These are phyloP conservation scores for Candida ascalaphidarum DNA, from an alignment of 805 yeast genomes.

Conservation along the genomic window DNA sequence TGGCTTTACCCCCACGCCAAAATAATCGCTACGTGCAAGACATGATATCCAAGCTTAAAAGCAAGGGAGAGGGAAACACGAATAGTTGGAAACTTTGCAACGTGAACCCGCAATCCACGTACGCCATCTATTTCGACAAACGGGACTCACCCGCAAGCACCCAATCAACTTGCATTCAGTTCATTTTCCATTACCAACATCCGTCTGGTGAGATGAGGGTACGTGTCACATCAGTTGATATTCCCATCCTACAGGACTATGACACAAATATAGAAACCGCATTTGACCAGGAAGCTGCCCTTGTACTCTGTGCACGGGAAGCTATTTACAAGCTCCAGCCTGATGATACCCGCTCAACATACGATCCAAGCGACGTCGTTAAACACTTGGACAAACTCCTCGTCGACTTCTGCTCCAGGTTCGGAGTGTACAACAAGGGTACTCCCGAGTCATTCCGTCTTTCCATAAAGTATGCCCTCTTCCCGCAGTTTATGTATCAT, in stretches of 20 bases:
- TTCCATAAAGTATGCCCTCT: slow-evolving; percentile 39
- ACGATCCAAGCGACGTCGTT: slow-evolving; percentile 24
- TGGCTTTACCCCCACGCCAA: slow-evolving; percentile 27
- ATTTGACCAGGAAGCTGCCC: slow-evolving; percentile 66
- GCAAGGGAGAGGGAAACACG: slow-evolving; percentile 43
- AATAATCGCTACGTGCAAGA: slow-evolving; percentile 13
- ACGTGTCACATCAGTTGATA: slow-evolving; percentile 51
- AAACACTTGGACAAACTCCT: slow-evolving; percentile 42
- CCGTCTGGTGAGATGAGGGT: slow-evolving; percentile 48
- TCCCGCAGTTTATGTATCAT: slow-evolving; percentile 63
- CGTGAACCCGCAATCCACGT: slow-evolving; percentile 49
- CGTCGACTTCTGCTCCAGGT: slow-evolving; percentile 38
- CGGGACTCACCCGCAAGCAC: slow-evolving; percentile 19
- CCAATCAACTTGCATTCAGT: slow-evolving; percentile 38
- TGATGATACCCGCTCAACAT: slow-evolving; percentile 8
- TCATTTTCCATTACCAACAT: slow-evolving; percentile 55
- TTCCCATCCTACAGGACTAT: slow-evolving; percentile 32
- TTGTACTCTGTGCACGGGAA: slow-evolving; percentile 50
- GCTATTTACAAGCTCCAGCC: slow-evolving; percentile 35
- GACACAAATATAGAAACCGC: slow-evolving; percentile 36
- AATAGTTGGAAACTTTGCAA: slow-evolving; percentile 54
- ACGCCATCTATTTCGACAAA: slow-evolving; percentile 50
- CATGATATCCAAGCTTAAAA: slow-evolving; percentile 19
- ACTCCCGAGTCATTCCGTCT: slow-evolving; percentile 41
- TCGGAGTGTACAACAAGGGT: slow-evolving; percentile 40